These are phyloP conservation scores for Aspergillus transmontanensis DNA, from an alignment of 2,329 filamentous ascomycete genomes.

Conservation along the genomic window DNA sequence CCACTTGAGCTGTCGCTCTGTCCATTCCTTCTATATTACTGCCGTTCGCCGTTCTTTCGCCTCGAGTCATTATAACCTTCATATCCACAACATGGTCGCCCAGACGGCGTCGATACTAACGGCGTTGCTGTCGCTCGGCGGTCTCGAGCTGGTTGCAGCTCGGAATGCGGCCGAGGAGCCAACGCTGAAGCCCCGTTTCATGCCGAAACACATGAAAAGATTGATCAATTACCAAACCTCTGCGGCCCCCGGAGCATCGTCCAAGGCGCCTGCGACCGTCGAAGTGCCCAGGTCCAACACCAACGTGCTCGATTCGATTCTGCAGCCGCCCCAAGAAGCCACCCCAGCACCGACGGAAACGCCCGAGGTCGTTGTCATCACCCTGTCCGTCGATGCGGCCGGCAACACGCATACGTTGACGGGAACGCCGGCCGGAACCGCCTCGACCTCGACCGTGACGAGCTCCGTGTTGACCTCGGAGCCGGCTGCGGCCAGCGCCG, in stretches of 20 bases:
- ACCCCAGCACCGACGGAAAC: conserved; percentile 9
- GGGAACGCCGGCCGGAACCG: conserved; percentile 10
- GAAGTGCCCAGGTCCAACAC: conserved; percentile 8
- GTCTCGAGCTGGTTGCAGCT: conserved; percentile 36
- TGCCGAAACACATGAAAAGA: conserved; percentile 37
- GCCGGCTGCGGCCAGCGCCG: conserved; percentile 12
- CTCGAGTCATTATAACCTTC: conserved; percentile 11
- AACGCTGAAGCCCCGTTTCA: conserved; percentile 37
- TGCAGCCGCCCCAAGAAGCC: neutral
- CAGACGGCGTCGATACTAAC: conserved; percentile 32
- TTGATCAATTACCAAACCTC: conserved; percentile 15
- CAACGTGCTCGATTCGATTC: neutral
- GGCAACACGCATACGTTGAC: conserved; percentile 29
- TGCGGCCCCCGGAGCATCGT: neutral
- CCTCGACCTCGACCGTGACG: neutral
- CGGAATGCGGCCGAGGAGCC: conserved; percentile 27
- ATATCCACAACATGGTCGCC: conserved; percentile 32
- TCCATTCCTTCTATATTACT: conserved; percentile 25
- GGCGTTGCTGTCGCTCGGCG: conserved; percentile 37
- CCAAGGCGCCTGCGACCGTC: neutral
- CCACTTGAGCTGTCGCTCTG: conserved; percentile 26
- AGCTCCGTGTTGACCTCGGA: neutral
- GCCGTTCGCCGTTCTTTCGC: conserved; percentile 11
- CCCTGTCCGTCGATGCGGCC: conserved; percentile 24
- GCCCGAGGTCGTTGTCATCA: conserved; percentile 22